Percentiles rank a stretch among this genome's conserved stretches.
Evolutionary conservation across 768 basidiomycete genomes (phyloP).

Genomic region (Guyanaporus albipodus): DNA sequence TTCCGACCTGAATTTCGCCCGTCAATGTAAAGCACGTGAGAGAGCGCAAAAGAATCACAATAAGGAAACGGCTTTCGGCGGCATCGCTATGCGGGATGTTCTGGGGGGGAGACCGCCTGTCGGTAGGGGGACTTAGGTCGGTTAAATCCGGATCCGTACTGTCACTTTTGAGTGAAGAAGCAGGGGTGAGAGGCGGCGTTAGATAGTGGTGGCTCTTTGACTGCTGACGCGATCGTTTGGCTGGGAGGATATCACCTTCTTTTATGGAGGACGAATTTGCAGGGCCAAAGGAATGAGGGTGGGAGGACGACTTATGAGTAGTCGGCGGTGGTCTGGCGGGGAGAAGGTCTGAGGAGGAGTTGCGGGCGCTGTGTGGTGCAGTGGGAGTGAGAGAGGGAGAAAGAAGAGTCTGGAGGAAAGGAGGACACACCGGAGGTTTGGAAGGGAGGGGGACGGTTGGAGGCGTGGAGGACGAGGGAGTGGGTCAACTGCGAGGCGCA

Average conservation of each 20-base stretch:
- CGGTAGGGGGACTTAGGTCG: conserved; percentile 21
- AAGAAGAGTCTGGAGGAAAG: neutral
- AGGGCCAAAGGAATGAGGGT: conserved; percentile 14
- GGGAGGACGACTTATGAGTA: conserved; percentile 17
- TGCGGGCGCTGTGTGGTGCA: conserved; percentile 24
- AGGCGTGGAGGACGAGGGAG: conserved; percentile 43
- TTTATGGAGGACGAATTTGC: conserved; percentile 13
- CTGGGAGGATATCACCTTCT: conserved; percentile 16
- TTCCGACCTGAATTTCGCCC: conserved; percentile 34
- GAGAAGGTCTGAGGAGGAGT: conserved; percentile 24
- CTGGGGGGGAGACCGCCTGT: conserved; percentile 19
- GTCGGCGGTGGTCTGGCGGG: conserved; percentile 27
- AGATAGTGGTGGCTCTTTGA: conserved; percentile 39
- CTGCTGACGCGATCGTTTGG: conserved; percentile 19
- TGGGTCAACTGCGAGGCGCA: conserved; percentile 20
- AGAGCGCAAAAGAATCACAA: conserved; percentile 16
- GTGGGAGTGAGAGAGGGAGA: conserved; percentile 19
- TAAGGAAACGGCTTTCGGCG: conserved; percentile 31
- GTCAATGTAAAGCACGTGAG: conserved; percentile 6
- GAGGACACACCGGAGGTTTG: conserved; percentile 56
- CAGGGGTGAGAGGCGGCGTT: conserved; percentile 70
- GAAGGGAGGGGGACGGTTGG: conserved; percentile 65
- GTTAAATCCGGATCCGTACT: conserved; percentile 32
- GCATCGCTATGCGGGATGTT: conserved; percentile 11
- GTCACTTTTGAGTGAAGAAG: conserved; percentile 47